Base-by-base conservation (phyloP, 345 rosid species). In the Syzygium oleosum region DNA sequence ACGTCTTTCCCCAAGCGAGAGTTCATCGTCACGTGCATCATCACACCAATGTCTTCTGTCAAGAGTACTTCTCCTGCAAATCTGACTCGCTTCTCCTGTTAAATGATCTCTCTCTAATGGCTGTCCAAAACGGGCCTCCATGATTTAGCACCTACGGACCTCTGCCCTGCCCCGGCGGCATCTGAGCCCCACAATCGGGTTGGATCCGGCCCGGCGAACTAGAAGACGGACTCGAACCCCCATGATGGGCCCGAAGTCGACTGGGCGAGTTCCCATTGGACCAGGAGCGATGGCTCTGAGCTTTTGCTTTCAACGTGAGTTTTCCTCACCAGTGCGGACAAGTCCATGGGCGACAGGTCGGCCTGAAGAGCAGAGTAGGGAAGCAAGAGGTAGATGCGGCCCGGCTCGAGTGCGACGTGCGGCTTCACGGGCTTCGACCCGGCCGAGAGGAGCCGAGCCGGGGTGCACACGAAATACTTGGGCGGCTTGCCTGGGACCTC, bases 41-140 rank as follows among this genome's bases (percentile, higher is more conserved):
- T 73, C 23, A 17, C 46, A 17, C 25, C 79, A 11, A 23, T 2
- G 1, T 34, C 79, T 68, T 5, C 79, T 34, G 46, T 34, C 79
- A 6, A 25, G 46, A 34, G 25, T 87, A 55, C 78, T 25, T 85
- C 61, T 91, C 91, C 51, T 80, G 87, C 68, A 88, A 65, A 31
- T 91, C 94, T 22, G 94, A 93, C 85, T 92, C 94, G 41, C 90
- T 92, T 77, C 90, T 90, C 87, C 94, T 90, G 46, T 52, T 92
- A 51, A 93, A 90, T 1, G 94, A 94, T 53, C 54, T 87, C 88
- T 94, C 95, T 65, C 68, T 88, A 52, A 94, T 94, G 49, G 94
- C 6, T 89, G 27, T 91, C 94, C 89, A 94, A 89, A 83, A 87
- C 80, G 3, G 95, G 95, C 59, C 87, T 92, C 94, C 94, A 94